A percentile compares a stretch with the other conserved stretches of the same genome.
Evolutionary conservation across 2,329 filamentous ascomycete species (phyloP).

Genomic region (Neoscytalidium dimidiatum): DNA sequence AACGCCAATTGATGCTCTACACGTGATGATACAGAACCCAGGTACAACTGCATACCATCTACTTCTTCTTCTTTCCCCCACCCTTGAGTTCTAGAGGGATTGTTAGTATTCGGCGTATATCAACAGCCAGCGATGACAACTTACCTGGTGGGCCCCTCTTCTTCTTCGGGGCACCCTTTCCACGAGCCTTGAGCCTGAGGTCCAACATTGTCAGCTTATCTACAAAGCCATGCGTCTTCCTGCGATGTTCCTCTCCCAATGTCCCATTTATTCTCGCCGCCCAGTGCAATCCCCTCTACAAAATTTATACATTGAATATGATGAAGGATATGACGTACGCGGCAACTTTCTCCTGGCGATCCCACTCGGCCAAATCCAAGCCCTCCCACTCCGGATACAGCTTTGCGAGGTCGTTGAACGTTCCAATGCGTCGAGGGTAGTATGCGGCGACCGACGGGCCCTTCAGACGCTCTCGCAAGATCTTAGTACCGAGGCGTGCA

Average conservation of each 20-base stretch:
- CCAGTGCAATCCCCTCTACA: neutral
- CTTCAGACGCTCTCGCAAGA: constrained; percentile 82
- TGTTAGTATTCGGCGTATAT: neutral
- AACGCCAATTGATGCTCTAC: constrained; percentile 15
- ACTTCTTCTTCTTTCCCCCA: constrained; percentile 9
- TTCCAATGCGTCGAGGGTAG: constrained; percentile 77
- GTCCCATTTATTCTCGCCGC: neutral
- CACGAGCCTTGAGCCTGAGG: constrained; percentile 60
- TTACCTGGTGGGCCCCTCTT: constrained; percentile 12
- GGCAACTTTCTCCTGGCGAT: constrained; percentile 72
- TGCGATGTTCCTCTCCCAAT: neutral
- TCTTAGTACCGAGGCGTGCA: constrained; percentile 83
- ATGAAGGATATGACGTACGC: constrained; percentile 34
- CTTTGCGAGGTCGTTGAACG: constrained; percentile 72
- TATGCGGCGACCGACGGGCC: constrained; percentile 84
- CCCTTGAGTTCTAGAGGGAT: neutral
- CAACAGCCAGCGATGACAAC: neutral
- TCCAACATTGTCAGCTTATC: neutral
- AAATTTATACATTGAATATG: neutral
- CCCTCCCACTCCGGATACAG: constrained; percentile 69
- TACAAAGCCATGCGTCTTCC: too few relatives aligned
- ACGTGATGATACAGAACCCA: neutral
- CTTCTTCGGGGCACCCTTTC: constrained; percentile 77
- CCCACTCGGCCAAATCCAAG: constrained; percentile 75
- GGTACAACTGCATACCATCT: neutral